Conservation (phyloP, 78 protist species). For the Guillardia theta region DNA sequence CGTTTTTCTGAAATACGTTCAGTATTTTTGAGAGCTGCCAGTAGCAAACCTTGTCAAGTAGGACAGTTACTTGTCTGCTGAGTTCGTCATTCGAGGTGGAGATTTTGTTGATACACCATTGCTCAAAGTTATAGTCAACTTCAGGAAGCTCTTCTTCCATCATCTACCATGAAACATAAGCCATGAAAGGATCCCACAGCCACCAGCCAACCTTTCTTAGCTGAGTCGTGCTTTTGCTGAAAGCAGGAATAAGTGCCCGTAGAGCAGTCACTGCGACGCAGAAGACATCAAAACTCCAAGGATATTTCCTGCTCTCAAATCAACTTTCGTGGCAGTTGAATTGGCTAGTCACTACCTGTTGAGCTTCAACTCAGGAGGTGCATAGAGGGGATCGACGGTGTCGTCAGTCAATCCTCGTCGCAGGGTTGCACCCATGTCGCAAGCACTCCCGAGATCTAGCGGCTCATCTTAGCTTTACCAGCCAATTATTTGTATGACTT, state of each 20-base stretch:
- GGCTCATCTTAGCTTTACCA: neutral
- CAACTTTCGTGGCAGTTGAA: neutral
- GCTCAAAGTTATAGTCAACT: too few relatives aligned
- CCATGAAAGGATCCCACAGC: too few relatives aligned
- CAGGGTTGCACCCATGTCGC: neutral
- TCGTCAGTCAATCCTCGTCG: neutral
- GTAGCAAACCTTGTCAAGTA: too few relatives aligned
- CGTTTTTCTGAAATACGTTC: too few relatives aligned
- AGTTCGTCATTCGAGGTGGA: too few relatives aligned
- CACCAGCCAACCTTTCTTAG: too few relatives aligned
- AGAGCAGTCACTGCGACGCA: neutral
- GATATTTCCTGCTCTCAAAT: neutral
- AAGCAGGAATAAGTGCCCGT: neutral
- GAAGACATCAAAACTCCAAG: neutral
- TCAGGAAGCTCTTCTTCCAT: too few relatives aligned
- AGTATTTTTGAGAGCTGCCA: too few relatives aligned
- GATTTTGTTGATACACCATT: too few relatives aligned
- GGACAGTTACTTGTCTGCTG: too few relatives aligned
- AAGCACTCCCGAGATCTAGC: neutral
- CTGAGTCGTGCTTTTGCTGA: too few relatives aligned
- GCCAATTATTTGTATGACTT: neutral
- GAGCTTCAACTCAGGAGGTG: neutral
- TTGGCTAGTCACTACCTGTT: neutral
- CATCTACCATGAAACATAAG: too few relatives aligned
- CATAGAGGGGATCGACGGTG: slow-evolving; percentile 16